Evolutionary conservation across 768 basidiomycete genomes (phyloP), one percentile per base, ranked within the genome.

Genomic region (Phaffia tasmanica): DNA sequence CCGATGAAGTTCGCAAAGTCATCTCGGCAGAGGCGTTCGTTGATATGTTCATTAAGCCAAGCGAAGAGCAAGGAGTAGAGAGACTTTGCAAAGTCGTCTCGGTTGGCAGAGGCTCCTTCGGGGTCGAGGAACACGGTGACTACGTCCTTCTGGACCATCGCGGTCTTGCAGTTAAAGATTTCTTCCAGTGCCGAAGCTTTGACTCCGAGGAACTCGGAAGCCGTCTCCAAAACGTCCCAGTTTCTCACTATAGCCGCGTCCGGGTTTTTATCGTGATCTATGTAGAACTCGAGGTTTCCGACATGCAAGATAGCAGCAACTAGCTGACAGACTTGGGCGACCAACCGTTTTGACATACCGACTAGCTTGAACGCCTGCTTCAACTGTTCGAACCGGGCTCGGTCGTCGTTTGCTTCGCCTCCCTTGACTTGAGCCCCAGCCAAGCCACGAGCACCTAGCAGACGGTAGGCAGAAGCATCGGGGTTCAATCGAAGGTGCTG

Each of bases 11-110:
- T 89, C 3, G 82, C 62, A 48, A 69, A 80, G 74, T 95, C 91
- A 49, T 97, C 93, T 27, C 85, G 84, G 79, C 92, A 95, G 19
- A 99, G 83, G 50, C 88, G 87, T 71, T 95, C 87, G 75, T 98
- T 98, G 79, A 98, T 86, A 74, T 89, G 83, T 74, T 98, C 95
- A 75, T 93, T 94, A 67, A 98, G 77, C 93, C 93, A 98, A 2
- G 89, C 85, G 72, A 98, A 98, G 23, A 97, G 82, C 2, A 99
- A 83, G 4, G 91, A 90, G 75, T 97, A 98, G 0, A 98, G 81
- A 0, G 89, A 87, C 75, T 91, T 87, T 23, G 93, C 89, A 48
- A 99, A 85, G 75, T 94, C 90, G 73, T 98, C 94, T 55, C 93
- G 81, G 71, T 97, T 95, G 72, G 88, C 86, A 0, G 89, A 86